A percentile compares a stretch with the other conserved stretches of the same genome.
phyloP scores from a whole-genome alignment of 441 rosid genomes.

The Lepidium campestre region DNA sequence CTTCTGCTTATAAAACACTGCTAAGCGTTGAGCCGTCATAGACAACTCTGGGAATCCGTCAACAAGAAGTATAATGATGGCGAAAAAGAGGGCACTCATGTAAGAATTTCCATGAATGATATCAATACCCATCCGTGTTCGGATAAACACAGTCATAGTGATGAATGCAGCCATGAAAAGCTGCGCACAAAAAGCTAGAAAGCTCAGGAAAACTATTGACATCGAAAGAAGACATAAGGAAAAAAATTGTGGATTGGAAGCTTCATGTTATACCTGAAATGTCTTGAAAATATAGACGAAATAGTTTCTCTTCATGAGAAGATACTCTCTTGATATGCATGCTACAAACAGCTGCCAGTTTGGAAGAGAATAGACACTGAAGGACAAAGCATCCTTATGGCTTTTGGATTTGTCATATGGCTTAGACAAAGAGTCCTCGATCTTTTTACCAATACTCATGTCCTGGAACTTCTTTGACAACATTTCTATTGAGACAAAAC shows the following conservation, averaged over 20 bases:
- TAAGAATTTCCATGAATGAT: slow-evolving; percentile 62
- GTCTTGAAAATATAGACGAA: slow-evolving; percentile 67
- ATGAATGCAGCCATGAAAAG: slow-evolving; percentile 42
- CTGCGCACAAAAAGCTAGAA: slow-evolving; percentile 32
- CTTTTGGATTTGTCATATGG: slow-evolving; percentile 68
- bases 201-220: not conserved
- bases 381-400: slow-evolving; percentile 75
- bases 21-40: slow-evolving; percentile 69
- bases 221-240: not conserved
- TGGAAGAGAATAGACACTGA: slow-evolving; percentile 52
- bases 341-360: slow-evolving; percentile 58
- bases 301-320: slow-evolving; percentile 83
- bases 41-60: slow-evolving; percentile 81
- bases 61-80: slow-evolving; percentile 45
- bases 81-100: slow-evolving; percentile 62
- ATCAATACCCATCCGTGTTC: slow-evolving; percentile 57
- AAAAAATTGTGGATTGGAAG: not conserved
- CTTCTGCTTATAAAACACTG: slow-evolving; percentile 91
- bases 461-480: slow-evolving; percentile 66
- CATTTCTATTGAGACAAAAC: slow-evolving; percentile 45
- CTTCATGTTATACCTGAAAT: slow-evolving; percentile 35
- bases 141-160: slow-evolving; percentile 54
- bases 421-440: slow-evolving; percentile 50
- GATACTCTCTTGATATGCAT: slow-evolving; percentile 62
- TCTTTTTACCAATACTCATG: slow-evolving; percentile 48